These are phyloP conservation scores for Hevea brasiliensis DNA, from an alignment of 345 rosid genomes.

Conservation along the genomic window DNA sequence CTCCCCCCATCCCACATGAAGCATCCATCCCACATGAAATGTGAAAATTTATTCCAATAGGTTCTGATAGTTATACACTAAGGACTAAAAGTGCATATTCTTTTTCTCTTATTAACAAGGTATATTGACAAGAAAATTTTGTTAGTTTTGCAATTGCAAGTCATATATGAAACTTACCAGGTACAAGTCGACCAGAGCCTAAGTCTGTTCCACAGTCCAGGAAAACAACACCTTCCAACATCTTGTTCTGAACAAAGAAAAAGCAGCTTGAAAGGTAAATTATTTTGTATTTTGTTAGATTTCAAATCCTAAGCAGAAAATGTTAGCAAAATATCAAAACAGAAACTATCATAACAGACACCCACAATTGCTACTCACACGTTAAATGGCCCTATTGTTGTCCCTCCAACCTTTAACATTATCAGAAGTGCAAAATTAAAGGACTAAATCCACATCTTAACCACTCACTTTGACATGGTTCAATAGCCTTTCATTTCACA, in stretches of 20 bases:
- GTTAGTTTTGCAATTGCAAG: slow-evolving; percentile 7
- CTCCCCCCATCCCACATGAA: no score
- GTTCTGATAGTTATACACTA: no score
- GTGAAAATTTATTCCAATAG: no score
- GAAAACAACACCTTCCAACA: slow-evolving; percentile 69
- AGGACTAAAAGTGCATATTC: neutral
- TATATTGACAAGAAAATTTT: neutral
- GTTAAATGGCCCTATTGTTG: slow-evolving; percentile 6
- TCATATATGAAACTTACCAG: slow-evolving; percentile 45
- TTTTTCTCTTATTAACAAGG: neutral
- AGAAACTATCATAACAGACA: neutral
- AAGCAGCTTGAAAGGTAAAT: neutral
- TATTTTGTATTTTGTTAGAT: neutral
- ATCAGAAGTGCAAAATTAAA: neutral
- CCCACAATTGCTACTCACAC: neutral
- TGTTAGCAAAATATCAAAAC: neutral
- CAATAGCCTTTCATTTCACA: neutral
- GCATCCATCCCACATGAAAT: no score
- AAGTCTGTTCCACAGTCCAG: slow-evolving; percentile 75
- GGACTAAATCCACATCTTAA: neutral
- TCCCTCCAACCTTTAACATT: neutral
- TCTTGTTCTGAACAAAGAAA: slow-evolving; percentile 47
- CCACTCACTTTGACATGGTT: neutral
- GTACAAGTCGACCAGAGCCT: slow-evolving; percentile 70
- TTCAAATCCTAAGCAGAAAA: neutral